Conservation (phyloP, 2,329 filamentous ascomycete species). For the Hypoxylon sp. region DNA sequence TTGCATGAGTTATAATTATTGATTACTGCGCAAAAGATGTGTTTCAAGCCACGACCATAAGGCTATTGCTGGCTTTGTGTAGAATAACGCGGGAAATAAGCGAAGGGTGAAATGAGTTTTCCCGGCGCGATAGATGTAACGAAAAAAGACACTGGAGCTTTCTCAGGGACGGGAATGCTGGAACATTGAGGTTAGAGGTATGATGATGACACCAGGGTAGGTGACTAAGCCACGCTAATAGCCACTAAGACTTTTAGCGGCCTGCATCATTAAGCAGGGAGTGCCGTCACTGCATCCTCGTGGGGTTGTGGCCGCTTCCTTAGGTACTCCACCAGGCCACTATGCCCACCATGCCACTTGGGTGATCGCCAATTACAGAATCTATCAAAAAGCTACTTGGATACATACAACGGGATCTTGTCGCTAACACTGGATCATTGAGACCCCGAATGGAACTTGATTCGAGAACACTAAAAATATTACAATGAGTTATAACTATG, state of each 20-base stretch:
- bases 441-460: not conserved
- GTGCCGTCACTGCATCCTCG: slow-evolving; percentile 28
- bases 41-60: slow-evolving; percentile 22
- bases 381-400: not conserved
- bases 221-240: slow-evolving; percentile 35
- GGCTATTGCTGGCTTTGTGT: slow-evolving; percentile 18
- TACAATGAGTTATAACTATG: not conserved
- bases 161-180: slow-evolving; percentile 36
- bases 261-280: slow-evolving; percentile 21
- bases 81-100: slow-evolving; percentile 24
- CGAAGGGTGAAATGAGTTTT: slow-evolving; percentile 34
- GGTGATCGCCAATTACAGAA: not conserved
- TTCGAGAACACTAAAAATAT: not conserved
- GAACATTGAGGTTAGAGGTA: slow-evolving; percentile 26
- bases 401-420: not conserved
- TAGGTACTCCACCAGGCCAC: slow-evolving; percentile 13
- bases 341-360: slow-evolving; percentile 2
- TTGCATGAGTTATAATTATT: slow-evolving; percentile 47
- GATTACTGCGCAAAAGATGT: slow-evolving; percentile 30
- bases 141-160: slow-evolving; percentile 34
- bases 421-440: slow-evolving; percentile 9
- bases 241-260: slow-evolving; percentile 13
- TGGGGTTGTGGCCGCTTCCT: slow-evolving; percentile 19
- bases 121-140: slow-evolving; percentile 30
- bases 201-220: slow-evolving; percentile 39